phyloP scores from a whole-genome alignment of 106 monocot species.

The Iris macrosiphon region DNA sequence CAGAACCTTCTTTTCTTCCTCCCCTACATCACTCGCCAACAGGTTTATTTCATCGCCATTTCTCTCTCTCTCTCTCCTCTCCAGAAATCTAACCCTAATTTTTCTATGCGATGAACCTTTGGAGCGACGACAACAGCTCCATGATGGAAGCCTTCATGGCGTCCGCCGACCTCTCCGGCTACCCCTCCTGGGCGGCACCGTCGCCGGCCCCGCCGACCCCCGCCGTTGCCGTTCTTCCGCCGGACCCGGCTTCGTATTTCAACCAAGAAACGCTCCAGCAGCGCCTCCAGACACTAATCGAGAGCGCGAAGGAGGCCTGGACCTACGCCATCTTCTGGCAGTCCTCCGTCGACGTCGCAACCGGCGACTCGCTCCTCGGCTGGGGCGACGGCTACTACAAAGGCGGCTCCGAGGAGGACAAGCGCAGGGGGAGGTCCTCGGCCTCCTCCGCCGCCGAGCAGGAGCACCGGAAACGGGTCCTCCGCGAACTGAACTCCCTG shows the following conservation, averaged over 20 bases:
- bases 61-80: neutral
- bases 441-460: slow-evolving; percentile 38
- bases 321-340: slow-evolving; percentile 95
- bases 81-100: neutral
- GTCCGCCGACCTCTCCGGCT: slow-evolving; percentile 32
- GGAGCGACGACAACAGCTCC: slow-evolving; percentile 75
- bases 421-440: slow-evolving; percentile 18
- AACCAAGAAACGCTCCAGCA: slow-evolving; percentile 63
- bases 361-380: slow-evolving; percentile 49
- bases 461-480: slow-evolving; percentile 68
- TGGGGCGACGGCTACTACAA: slow-evolving; percentile 95
- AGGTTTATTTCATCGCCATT: neutral
- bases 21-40: neutral
- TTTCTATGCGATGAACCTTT: slow-evolving; percentile 45
- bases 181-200: slow-evolving; percentile 21
- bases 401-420: slow-evolving; percentile 50
- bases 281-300: slow-evolving; percentile 65
- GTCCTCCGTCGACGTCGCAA: slow-evolving; percentile 38
- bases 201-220: neutral
- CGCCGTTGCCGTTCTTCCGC: neutral
- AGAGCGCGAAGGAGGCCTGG: slow-evolving; percentile 49
- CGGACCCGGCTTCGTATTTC: slow-evolving; percentile 2
- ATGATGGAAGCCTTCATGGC: slow-evolving; percentile 90
- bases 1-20: neutral
- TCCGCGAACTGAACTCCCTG: slow-evolving; percentile 62